Percentiles rank a stretch among this genome's conserved stretches.
Conservation (phyloP, 2,329 filamentous ascomycete genomes). For the Curvularia spicifera region DNA sequence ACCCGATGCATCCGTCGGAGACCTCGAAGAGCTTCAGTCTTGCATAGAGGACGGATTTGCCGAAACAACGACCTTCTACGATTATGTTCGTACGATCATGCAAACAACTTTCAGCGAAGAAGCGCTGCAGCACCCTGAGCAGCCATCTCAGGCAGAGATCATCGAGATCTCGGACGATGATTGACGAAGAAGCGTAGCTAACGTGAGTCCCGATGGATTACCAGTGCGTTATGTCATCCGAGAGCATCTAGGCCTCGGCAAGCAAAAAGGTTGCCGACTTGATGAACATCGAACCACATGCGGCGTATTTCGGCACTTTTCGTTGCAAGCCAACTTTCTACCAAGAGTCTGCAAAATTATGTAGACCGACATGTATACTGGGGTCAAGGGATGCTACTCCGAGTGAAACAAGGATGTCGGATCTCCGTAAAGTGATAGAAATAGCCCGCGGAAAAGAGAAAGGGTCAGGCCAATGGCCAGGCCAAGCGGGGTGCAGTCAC, state of each 20-base stretch:
- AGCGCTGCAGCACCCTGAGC: conserved; percentile 27
- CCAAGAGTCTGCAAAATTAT: not conserved
- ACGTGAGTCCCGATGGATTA: not conserved
- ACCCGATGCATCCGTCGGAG: conserved; percentile 9
- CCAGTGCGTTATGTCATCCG: not conserved
- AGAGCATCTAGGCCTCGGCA: conserved; percentile 9
- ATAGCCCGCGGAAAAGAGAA: conserved; percentile 4
- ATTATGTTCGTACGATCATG: conserved; percentile 35
- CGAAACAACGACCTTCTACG: conserved; percentile 32
- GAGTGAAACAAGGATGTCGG: not conserved
- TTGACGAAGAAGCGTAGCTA: conserved; percentile 6
- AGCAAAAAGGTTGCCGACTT: conserved; percentile 7
- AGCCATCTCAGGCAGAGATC: conserved; percentile 37
- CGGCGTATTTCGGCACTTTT: conserved; percentile 16
- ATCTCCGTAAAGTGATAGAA: not conserved
- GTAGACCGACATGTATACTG: not conserved
- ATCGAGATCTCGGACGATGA: conserved; percentile 42
- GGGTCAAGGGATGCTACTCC: not conserved
- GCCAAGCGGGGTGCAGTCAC: conserved; percentile 10
- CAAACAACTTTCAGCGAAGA: conserved; percentile 34
- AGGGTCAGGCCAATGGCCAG: not conserved
- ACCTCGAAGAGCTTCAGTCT: conserved; percentile 27
- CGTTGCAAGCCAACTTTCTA: not conserved
- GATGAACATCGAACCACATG: conserved; percentile 6
- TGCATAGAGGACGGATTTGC: conserved; percentile 19